Evolutionary conservation across 495 filamentous ascomycete species (phyloP).

Genomic region (Hypoxylon fuscum): DNA sequence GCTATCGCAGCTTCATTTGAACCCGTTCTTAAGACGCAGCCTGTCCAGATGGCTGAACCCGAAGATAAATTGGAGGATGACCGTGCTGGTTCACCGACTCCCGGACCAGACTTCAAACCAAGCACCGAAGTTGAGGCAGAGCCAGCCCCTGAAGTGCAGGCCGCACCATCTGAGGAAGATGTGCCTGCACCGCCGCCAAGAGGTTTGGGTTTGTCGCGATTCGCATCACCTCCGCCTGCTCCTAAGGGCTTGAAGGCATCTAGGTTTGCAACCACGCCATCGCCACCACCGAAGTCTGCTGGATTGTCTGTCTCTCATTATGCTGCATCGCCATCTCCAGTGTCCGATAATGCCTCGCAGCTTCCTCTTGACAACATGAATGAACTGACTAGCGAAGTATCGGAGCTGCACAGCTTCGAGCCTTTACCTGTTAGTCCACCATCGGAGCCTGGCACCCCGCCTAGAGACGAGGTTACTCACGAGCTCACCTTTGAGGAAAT

Average conservation of each 20-base stretch:
- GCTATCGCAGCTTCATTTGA: slow-evolving; percentile 28
- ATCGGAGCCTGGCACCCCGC: slow-evolving; percentile 34
- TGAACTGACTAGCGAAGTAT: slow-evolving; percentile 26
- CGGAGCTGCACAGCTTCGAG: slow-evolving; percentile 43
- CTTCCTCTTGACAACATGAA: slow-evolving; percentile 40
- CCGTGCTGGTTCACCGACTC: slow-evolving; percentile 50
- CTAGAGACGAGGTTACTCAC: slow-evolving; percentile 28
- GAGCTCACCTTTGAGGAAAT: slow-evolving; percentile 79
- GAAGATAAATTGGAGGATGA: slow-evolving; percentile 54
- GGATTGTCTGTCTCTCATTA: slow-evolving; percentile 30
- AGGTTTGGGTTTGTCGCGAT: slow-evolving; percentile 40
- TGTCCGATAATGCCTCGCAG: slow-evolving; percentile 33
- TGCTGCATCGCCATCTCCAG: slow-evolving; percentile 46
- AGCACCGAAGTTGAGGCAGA: slow-evolving; percentile 36
- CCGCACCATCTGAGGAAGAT: slow-evolving; percentile 29
- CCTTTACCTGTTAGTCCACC: slow-evolving; percentile 42
- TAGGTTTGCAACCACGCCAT: slow-evolving; percentile 51
- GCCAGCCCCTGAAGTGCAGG: slow-evolving; percentile 21
- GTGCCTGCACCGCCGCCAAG: slow-evolving; percentile 16
- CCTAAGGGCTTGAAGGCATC: slow-evolving; percentile 51
- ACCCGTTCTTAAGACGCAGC: slow-evolving; percentile 31
- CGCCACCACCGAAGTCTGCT: slow-evolving; percentile 46
- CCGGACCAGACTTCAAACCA: slow-evolving; percentile 38
- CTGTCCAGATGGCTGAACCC: slow-evolving; percentile 50
- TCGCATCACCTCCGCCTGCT: slow-evolving; percentile 42